Base-by-base conservation (phyloP, 1,139 yeast genomes). In the Kodamaea derodonti region DNA sequence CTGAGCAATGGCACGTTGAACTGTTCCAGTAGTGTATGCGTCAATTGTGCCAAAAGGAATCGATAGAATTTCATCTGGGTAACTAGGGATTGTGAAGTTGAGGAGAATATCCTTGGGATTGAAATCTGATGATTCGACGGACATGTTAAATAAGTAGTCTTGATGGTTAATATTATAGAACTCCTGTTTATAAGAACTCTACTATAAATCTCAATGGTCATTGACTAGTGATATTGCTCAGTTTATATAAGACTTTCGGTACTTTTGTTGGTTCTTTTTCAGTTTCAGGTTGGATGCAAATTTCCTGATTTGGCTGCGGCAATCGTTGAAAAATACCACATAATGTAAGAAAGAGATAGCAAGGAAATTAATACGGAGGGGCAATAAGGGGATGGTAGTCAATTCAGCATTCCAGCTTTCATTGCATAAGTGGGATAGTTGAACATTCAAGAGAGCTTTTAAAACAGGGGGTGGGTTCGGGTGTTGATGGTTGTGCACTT, bases 1-100 rank as follows among this genome's bases (percentile, higher is more conserved):
- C 32, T 55, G 43, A 9, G 53, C 42, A 12, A 51, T 42, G 6
- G 48, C 48, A 18, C 39, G 34, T 10, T 39, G 37, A 22, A 51
- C 17, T 13, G 39, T 30, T 3, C 24, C 27, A 7, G 16, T 24
- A 16, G 40, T 34, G 26, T 37, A 42, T n/a, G 29, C 23, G 30
- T 51, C 50, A 12, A 52, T 12, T 2, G 30, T 40, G 10, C 35
- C 44, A 30, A 49, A 46, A 5, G 40, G 37, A 4, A 40, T 20
- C 3, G 26, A 8, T 4, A 6, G 30, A 10, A 27, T 27, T 27
- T 4, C 24, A 3, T 31, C 18, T 12, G 31, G 32, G n/a, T 34
- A 28, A 3, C 46, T 48, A 8, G 36, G 42, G 10, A 48, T 28
- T 14, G 49, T 40, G 34, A 34, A 49, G 31, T 42, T 45, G 27